Conservation (phyloP, 257 asterid species). For the Nicotiana knightiana region DNA sequence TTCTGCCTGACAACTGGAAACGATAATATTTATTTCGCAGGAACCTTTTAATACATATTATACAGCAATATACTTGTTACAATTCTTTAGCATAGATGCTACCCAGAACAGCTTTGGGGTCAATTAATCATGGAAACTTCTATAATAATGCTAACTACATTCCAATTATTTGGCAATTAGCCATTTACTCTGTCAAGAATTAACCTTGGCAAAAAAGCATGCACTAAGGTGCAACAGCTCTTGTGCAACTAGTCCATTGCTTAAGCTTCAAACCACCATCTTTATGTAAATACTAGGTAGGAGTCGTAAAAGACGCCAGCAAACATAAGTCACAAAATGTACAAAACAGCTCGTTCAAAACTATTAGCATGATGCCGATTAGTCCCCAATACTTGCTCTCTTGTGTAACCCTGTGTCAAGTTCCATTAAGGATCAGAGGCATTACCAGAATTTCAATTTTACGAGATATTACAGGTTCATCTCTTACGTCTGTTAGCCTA, state of each 20-base stretch:
- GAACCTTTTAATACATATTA: neutral
- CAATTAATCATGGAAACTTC: neutral
- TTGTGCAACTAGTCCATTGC: neutral
- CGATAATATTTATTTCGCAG: neutral
- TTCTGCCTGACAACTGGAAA: neutral
- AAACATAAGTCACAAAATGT: neutral
- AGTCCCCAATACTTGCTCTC: neutral
- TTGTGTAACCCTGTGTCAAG: neutral
- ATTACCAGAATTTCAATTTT: neutral
- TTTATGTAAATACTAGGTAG: neutral
- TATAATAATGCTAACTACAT: neutral
- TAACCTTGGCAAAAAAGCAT: neutral
- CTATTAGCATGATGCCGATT: neutral
- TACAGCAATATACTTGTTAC: neutral
- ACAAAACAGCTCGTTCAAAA: neutral
- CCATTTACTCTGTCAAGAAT: neutral
- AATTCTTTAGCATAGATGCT: neutral
- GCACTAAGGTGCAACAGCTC: neutral
- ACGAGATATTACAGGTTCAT: neutral
- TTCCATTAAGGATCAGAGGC: neutral
- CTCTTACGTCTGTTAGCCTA: constrained; percentile 10
- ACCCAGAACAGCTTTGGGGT: neutral
- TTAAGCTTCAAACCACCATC: neutral
- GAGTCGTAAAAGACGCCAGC: neutral
- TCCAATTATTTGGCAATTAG: neutral